Base-by-base conservation (phyloP, 371 early-diverging fungal species). In the Basidiobolus heterosporus region DNA sequence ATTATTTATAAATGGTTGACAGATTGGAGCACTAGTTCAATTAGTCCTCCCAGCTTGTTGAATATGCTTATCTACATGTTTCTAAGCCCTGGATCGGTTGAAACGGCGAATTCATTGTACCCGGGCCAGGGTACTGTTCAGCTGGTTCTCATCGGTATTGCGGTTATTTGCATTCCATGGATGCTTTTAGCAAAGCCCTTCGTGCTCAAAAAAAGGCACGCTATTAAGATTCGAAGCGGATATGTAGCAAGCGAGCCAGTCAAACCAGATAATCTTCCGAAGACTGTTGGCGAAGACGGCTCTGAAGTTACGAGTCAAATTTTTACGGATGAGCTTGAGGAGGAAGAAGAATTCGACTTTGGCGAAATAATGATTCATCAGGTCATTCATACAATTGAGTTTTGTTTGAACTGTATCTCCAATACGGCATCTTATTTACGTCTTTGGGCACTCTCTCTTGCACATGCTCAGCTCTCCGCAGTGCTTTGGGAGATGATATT, bases 381-480 rank as follows among this genome's bases (percentile, higher is more conserved):
- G 59, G 74, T 83, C n/a, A 98, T 99, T 57, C 98, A 99, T 61
- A 97, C 98, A 18, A 97, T 99, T 60, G 99, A 99, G 66, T 99
- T 96, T 73, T 88, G 89, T 56, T 79, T 99, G 48, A 85, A 87
- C 47, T 88, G 93, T 45, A 94, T 99, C 53, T 96, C 97, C 42
- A 98, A 99, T 69, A 99, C 99, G 5, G 97, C 98, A 4, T 94
- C 95, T 11, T 99, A 99, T 61, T 79, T 99, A 39, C 90, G 99
- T 62, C 77, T 99, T 35, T 99, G 99, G 99, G 99, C 99, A 24
- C 74, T 99, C 53, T 91, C 91, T 41, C 79, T 99, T 48, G 99
- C 99, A 1, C 99, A 99, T 61, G 92, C 98, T 22, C 97, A 98
- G 69, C 70, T 99, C 37, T 98, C 99, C 1, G 85, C 86, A 57